phyloP scores from a whole-genome alignment of 768 basidiomycete species.

The Agaricus subrufescens region DNA sequence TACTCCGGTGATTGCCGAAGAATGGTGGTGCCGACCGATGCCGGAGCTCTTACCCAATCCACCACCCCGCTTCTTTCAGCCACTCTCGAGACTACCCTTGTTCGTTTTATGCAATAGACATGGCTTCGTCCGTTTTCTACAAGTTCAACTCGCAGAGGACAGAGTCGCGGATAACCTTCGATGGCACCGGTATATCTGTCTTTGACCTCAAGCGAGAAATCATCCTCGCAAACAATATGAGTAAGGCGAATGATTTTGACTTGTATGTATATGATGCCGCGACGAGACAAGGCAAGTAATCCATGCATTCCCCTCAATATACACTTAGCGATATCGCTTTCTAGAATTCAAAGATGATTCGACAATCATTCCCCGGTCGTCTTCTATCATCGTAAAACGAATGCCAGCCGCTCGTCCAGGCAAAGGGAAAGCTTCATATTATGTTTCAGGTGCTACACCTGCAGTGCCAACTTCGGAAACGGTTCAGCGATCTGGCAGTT shows the following conservation, averaged over 20 bases:
- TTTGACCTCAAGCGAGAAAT: conserved; percentile 99
- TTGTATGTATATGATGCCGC: conserved; percentile 80
- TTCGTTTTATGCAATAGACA: conserved; percentile 32
- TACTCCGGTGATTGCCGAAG: too few relatives aligned
- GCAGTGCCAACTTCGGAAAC: conserved; percentile 46
- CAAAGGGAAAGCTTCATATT: conserved; percentile 78
- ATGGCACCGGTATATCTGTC: conserved; percentile 97
- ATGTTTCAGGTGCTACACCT: conserved; percentile 47
- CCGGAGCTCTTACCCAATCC: not conserved
- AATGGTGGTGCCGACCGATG: not conserved
- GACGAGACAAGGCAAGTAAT: conserved; percentile 80
- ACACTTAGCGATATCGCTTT: not conserved
- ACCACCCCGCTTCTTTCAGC: not conserved
- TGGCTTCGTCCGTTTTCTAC: conserved; percentile 96
- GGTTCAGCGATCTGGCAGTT: conserved; percentile 30
- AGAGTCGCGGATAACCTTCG: conserved; percentile 94
- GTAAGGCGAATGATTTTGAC: conserved; percentile 97
- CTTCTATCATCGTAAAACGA: conserved; percentile 90
- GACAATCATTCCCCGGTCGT: conserved; percentile 88
- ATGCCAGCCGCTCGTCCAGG: conserved; percentile 79
- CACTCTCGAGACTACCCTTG: conserved; percentile 8
- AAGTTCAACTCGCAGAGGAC: conserved; percentile 93
- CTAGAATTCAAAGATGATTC: conserved; percentile 91
- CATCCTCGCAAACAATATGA: conserved; percentile 92
- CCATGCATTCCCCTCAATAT: not conserved